Conservation (phyloP, 257 asterid species). For the Coffea canephora region DNA sequence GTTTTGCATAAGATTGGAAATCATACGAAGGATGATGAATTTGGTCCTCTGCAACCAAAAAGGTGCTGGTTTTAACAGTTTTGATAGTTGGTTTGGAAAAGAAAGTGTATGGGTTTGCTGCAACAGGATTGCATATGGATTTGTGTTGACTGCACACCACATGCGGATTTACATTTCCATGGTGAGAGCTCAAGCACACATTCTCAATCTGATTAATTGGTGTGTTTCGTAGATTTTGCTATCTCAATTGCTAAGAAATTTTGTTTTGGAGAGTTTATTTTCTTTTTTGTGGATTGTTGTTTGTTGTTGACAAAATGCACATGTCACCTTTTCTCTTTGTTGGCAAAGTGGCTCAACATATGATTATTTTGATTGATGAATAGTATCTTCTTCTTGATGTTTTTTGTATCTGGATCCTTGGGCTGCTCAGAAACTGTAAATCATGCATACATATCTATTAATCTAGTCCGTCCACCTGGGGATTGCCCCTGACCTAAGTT, state of each 20-base stretch:
- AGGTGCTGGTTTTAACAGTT: background rate
- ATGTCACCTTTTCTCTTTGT: too few relatives aligned
- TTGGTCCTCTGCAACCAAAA: background rate
- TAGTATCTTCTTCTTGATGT: background rate
- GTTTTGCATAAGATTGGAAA: background rate
- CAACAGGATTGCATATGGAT: background rate
- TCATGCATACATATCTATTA: background rate
- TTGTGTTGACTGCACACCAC: background rate
- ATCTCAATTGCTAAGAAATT: background rate
- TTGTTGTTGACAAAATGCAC: background rate
- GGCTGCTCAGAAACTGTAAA: background rate
- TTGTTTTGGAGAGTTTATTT: background rate
- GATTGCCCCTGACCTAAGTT: background rate
- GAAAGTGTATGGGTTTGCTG: background rate
- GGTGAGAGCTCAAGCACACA: background rate
- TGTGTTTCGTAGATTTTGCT: background rate
- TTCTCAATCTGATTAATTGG: background rate
- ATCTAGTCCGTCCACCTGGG: background rate
- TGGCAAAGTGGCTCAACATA: background rate
- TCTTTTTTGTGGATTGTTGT: background rate
- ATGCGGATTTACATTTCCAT: background rate
- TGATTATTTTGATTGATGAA: background rate
- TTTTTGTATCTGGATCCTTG: too few relatives aligned
- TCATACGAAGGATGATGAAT: background rate
- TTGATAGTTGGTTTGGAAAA: background rate